Evolutionary conservation across 345 rosid genomes (phyloP).

Genomic region (Eucalyptus dawsonii): DNA sequence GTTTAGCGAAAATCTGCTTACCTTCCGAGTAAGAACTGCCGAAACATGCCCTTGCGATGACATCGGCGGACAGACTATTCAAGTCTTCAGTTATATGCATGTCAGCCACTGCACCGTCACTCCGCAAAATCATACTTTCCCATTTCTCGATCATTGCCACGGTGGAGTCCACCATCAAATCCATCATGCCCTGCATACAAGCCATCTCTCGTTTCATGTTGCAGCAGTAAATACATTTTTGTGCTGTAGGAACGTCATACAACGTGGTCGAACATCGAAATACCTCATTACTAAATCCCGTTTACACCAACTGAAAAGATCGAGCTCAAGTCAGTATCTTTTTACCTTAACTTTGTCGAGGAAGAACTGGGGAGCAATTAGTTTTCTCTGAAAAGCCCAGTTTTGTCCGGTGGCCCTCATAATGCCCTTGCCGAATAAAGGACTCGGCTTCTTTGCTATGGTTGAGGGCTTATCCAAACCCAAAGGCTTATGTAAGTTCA

Average conservation of each 20-base stretch:
- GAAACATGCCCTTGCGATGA: constrained; percentile 16
- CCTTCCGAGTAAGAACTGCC: constrained; percentile 9
- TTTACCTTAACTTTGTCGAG: constrained; percentile 11
- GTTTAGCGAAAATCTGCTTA: constrained; percentile 3
- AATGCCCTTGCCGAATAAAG: constrained; percentile 14
- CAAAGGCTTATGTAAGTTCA: constrained; percentile 7
- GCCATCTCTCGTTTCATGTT: background rate
- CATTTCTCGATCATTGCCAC: background rate
- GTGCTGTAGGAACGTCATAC: background rate
- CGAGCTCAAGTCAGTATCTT: background rate
- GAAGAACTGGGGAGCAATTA: constrained; percentile 18
- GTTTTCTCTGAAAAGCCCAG: constrained; percentile 16
- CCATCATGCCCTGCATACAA: constrained; percentile 1
- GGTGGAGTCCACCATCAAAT: constrained; percentile 12
- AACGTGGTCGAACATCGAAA: background rate
- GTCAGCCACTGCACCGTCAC: constrained; percentile 1
- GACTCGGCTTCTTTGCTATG: background rate
- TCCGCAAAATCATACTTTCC: background rate
- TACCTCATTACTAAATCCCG: background rate
- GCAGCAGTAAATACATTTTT: background rate
- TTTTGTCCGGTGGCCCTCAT: constrained; percentile 1
- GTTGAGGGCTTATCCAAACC: constrained; percentile 8
- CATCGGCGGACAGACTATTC: constrained; percentile 1
- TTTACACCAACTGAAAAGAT: background rate
- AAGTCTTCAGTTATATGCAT: constrained; percentile 2